Base-by-base conservation (phyloP, 2,329 filamentous ascomycete species). In the Pseudogymnoascus sp. region DNA sequence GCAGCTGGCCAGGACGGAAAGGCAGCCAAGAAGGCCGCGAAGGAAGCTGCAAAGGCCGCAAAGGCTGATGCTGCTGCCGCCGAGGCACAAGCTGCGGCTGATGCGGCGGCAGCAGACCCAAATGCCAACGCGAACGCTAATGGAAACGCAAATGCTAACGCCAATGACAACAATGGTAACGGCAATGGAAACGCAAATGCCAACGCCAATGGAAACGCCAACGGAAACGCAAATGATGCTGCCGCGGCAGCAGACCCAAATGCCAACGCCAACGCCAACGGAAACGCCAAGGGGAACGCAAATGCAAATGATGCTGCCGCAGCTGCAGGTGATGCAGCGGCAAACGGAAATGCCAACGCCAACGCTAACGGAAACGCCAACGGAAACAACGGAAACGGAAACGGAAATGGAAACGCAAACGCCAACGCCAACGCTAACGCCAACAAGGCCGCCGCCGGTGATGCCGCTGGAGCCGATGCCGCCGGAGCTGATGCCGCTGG, bases 111-210 rank as follows among this genome's bases (percentile, higher is more conserved):
- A 15, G 21, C 21, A 13, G 25, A 27, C 6, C 21, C 42, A 25
- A 25, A n/a, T 13, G 31, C 31, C 2, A 31, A 33, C n/a, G 39
- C 10, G 25, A 60, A 48, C 10, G 36, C 40, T 10, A 62, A 48
- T 9, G 10, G 31, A 42, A 61, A 59, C 7, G 39, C 42, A 10
- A 52, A 33, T 3, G 63, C 52, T 10, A 48, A 62, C 70, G 70
- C n/a, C n/a, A n/a, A n/a, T n/a, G n/a, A n/a, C n/a, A n/a, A n/a
- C n/a, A n/a, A n/a, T n/a, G n/a, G n/a, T n/a, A n/a, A n/a, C n/a
- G n/a, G n/a, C n/a, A n/a, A n/a, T n/a, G n/a, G n/a, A n/a, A n/a
- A 36, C 12, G 35, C 12, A 36, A 36, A 36, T 10, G 6, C 1
- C 6, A 36, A 36, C 35, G 6, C 5, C 2, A 36, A 36, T 13